Evolutionary conservation across 2,329 filamentous ascomycete species (phyloP), one percentile per base, ranked within the genome.

Genomic region (Tolypocladium ovalisporum): DNA sequence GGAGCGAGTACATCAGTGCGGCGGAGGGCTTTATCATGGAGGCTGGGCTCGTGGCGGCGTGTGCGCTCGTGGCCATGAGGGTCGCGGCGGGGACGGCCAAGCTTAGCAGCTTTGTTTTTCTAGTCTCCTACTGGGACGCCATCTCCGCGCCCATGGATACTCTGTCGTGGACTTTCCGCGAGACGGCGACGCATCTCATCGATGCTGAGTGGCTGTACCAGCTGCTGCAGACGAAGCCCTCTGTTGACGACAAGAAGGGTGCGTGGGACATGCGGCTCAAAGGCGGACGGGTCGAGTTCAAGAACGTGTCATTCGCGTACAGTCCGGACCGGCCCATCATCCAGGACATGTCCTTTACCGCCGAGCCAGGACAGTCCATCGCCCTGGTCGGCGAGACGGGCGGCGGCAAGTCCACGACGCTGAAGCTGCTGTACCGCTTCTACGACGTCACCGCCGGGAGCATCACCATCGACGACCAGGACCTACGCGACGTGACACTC

Each of bases 351-450:
- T 76, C 67, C 19, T 75, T 86, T 52, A 70, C 68, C 0, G 77
- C 76, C 3, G 69, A 71, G 35, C 75, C 77, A 0, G 82, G 82
- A 2, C 73, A 83, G 58, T 84, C 81, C 0, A 70, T 85, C 3
- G 83, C 83, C 0, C 72, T 86, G 7, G 82, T 86, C 1, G 84
- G 84, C 22, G 79, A 83, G 62, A 84, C 83, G 0, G 84, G 84
- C 15, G 79, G 79, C 7, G 84, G 84, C 34, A 86, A 86, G 66
- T 84, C 81, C 0, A 84, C 83, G 0, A 77, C 83, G 55, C 69
- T 85, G 56, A 85, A 85, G 65, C 73, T 87, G 0, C 76, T 86
- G 15, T 76, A 80, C 57, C 76, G 84, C 1, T 82, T 83, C 65
- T 86, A 84, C 71, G 82, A 86, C 59, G 75, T 82, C 2, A 76